phyloP scores from a whole-genome alignment of 495 filamentous ascomycete species.

The Tuber brumale region DNA sequence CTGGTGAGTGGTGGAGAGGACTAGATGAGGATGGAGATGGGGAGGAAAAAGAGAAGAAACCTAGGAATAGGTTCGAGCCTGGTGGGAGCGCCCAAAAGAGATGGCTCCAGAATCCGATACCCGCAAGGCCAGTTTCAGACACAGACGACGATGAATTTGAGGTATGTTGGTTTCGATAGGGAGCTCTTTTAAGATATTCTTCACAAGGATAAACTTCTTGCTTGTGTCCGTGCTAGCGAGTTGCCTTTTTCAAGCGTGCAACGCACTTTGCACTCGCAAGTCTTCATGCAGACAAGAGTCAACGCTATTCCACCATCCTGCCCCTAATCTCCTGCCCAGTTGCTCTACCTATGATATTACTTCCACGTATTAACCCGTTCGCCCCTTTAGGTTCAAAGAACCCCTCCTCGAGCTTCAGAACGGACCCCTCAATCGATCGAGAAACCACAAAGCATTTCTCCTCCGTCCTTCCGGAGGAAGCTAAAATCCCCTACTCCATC shows the following conservation, averaged over 20 bases:
- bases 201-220: background rate
- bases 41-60: conserved; percentile 12
- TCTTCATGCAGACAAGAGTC: background rate
- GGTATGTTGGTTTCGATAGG: conserved; percentile 15
- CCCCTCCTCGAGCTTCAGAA: conserved; percentile 41
- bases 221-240: background rate
- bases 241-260: background rate
- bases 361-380: conserved; percentile 2
- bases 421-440: conserved; percentile 11
- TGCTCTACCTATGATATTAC: background rate
- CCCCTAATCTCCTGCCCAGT: background rate
- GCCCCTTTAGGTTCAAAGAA: conserved; percentile 48
- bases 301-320: background rate
- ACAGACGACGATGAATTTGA: conserved; percentile 32
- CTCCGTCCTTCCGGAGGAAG: conserved; percentile 11
- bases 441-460: conserved; percentile 6
- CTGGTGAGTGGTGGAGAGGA: conserved; percentile 51
- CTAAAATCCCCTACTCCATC: conserved; percentile 4
- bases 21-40: conserved; percentile 37
- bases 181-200: background rate
- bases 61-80: conserved; percentile 16
- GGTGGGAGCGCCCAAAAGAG: conserved; percentile 1
- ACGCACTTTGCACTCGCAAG: background rate
- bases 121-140: background rate
- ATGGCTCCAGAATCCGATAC: conserved; percentile 7